Evolutionary conservation across 2,329 filamentous ascomycete genomes (phyloP).

Genomic region (Aspergillus felis): DNA sequence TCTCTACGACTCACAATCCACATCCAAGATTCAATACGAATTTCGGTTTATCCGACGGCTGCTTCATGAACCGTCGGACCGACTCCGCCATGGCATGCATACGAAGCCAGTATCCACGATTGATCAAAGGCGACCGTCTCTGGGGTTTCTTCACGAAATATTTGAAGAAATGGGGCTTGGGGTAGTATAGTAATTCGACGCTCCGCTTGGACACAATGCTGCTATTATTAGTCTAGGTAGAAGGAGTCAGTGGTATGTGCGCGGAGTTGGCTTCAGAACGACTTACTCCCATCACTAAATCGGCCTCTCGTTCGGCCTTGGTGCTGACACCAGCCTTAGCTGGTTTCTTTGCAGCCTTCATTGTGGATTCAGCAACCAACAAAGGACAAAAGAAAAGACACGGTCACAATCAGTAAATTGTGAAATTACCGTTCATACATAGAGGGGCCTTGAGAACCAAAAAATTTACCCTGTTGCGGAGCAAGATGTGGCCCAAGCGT

Average conservation of each 20-base stretch:
- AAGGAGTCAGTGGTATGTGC: background rate
- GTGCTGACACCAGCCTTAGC: constrained; percentile 15
- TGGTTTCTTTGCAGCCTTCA: constrained; percentile 14
- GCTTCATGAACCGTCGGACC: constrained; percentile 68
- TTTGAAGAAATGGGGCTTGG: constrained; percentile 78
- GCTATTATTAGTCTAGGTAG: constrained; percentile 72
- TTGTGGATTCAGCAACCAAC: constrained; percentile 2
- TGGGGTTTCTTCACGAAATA: constrained; percentile 84
- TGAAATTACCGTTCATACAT: background rate
- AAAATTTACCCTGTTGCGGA: constrained; percentile 18
- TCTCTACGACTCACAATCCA: constrained; percentile 67
- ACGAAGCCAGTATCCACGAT: constrained; percentile 82
- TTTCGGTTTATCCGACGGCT: constrained; percentile 56
- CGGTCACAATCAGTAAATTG: background rate
- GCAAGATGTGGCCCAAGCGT: constrained; percentile 40
- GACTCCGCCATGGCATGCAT: constrained; percentile 76
- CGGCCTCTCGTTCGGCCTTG: constrained; percentile 44
- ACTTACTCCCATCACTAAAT: constrained; percentile 53
- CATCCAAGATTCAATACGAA: constrained; percentile 81
- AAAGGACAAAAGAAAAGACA: constrained; percentile 4
- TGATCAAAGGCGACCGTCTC: constrained; percentile 80
- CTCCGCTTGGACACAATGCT: constrained; percentile 90
- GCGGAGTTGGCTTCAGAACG: background rate
- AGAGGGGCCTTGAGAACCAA: constrained; percentile 9
- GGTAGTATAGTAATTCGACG: constrained; percentile 83